Conservation (phyloP, 2,329 filamentous ascomycete species). For the Microcyclospora tardicrescens region DNA sequence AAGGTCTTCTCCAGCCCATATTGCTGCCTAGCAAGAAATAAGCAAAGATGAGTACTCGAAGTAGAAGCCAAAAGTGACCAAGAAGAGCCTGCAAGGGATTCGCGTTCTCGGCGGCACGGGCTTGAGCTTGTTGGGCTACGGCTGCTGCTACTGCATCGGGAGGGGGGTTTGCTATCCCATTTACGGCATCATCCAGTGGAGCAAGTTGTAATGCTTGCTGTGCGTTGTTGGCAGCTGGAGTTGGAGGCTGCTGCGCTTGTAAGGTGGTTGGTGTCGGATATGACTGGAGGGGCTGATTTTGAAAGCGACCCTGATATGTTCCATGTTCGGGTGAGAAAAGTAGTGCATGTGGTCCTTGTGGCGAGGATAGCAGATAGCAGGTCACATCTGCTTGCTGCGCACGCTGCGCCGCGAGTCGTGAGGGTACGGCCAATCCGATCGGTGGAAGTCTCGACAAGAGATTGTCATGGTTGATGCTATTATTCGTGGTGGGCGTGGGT, state of each 20-base stretch:
- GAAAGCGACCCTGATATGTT: conserved; percentile 9
- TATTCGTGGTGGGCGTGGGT: background rate
- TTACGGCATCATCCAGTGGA: background rate
- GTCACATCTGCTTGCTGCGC: conserved; percentile 12
- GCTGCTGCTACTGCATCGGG: background rate
- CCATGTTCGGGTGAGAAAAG: conserved; percentile 28
- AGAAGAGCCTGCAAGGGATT: conserved; percentile 24
- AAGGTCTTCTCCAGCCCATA: conserved; percentile 29
- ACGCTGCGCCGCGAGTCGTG: background rate
- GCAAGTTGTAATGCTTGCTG: background rate
- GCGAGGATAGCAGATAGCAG: conserved; percentile 32
- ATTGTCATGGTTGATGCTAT: no score
- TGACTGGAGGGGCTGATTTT: background rate
- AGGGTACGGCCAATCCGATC: background rate
- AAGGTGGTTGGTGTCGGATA: background rate
- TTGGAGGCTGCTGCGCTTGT: background rate
- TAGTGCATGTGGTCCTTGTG: conserved; percentile 32
- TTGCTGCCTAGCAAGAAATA: conserved; percentile 43
- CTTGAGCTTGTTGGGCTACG: conserved; percentile 6
- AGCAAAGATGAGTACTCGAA: conserved; percentile 45
- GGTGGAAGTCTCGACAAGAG: background rate
- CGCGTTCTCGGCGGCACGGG: conserved; percentile 2
- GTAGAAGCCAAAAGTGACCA: conserved; percentile 41
- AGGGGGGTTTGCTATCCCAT: background rate
- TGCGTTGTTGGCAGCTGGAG: background rate